Base-by-base conservation (phyloP, 192 early-diverging fungal genomes). In the Diversispora epigaea region DNA sequence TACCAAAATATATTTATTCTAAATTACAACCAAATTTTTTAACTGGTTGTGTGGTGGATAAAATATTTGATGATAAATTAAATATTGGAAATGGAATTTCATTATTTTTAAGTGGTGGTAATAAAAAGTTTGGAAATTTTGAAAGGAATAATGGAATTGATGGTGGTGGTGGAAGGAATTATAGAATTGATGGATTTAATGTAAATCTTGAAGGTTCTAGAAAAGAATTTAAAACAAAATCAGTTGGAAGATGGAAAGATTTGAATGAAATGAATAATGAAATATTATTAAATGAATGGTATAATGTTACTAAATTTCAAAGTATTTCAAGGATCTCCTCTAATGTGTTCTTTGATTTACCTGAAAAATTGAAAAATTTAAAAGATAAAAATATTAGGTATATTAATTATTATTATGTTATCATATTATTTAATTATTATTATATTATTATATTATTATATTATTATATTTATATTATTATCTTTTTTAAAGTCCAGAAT, bases 211-310 rank as follows among this genome's bases (percentile, higher is more conserved):
- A 56, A 55, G 50, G 52, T 7, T 6, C 11, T 39, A 70, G 14
- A 56, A 21, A 10, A 21, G 43, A 41, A 56, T 70, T 40, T 70
- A 70, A 70, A n/a, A 41, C 68, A 55, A 70, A 56, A 15, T 55
- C 47, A 8, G 50, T 70, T 55, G 68, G 68, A 32, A 52, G 68
- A 43, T 70, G 68, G 68, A 19, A 12, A 14, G 55, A 9, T 41
- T 25, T n/a, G 25, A 39, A 54, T 10, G 49, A 52, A 39, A 11
- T 41, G 17, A 69, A 40, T 44, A 19, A 54, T 10, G 50, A 55
- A 17, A 14, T 55, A n/a, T 7, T 2, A 4, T 22, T 6, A 58
- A 58, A 58, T 12, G 10, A 68, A 55, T 70, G 40, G 49, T 69
- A 47, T 55, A 25, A 70, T 70, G 11, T 70, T 39, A 43, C 40